Evolutionary conservation across 306 rosid species (phyloP), one percentile per base, ranked within the genome.

Genomic region (Lotus japonicus): DNA sequence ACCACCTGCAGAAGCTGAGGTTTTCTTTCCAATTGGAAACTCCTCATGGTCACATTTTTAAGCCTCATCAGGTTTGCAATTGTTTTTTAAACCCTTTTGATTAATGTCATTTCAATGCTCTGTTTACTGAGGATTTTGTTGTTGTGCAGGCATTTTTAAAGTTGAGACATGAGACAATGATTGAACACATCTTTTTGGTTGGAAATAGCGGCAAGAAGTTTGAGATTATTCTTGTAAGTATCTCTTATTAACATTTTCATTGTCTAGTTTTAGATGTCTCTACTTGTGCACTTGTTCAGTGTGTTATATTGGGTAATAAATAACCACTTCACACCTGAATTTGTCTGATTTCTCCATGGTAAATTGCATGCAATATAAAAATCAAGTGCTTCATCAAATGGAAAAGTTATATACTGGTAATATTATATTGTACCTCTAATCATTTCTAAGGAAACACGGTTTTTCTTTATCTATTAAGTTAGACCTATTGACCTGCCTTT

Each of bases 1-100:
- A 91, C 87, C 99, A 95, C 84, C 87, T 91, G 64, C 99, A 91
- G 81, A 95, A 91, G 80, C 72, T 91, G 80, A 89, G 87, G 17
- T 68, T 95, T 43, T 95, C 92, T 69, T 91, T 95, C 79, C 86
- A 81, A 63, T 81, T 95, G 82, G 74, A 87, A 74, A 84, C 90
- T 36, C 97, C 95, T 50, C 74, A 36, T 36, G 97, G 92, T 38
- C 82, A 74, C 56, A 74, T 58, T 74, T 95, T 90, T 72, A 87
- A 85, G 85, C 97, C 97, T n/a, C 95, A 91, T 74, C 99, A 91
- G 95, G 99, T 91, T 77, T 77, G 89, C 66, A 41, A 52, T 70
- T 66, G 55, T 54, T 57, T 38, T 44, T 68, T 66, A 50, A 44
- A 54, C 74, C 62, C 78, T 73, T 26, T 45, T 44, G 55, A 67